Conservation (phyloP, 2,329 filamentous ascomycete genomes). For the Exserohilum rostratum region DNA sequence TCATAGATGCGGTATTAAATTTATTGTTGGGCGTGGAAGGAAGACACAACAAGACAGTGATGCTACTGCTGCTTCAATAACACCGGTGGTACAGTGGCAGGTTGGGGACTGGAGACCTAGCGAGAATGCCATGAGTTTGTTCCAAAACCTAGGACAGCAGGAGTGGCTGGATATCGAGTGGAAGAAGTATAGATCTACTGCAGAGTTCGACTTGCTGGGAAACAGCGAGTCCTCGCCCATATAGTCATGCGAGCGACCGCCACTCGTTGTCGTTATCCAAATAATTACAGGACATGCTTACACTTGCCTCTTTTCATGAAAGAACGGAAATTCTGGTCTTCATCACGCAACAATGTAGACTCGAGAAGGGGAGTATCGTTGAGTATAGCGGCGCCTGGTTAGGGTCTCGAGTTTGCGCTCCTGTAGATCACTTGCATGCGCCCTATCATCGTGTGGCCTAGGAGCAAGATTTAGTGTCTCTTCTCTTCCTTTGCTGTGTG, state of each 20-base stretch:
- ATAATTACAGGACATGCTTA: no score
- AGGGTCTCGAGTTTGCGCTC: no score
- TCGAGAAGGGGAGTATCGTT: no score
- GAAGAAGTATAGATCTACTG: conserved; percentile 5
- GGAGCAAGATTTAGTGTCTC: no score
- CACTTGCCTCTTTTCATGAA: no score
- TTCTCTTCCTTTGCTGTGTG: no score
- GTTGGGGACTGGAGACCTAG: conserved; percentile 20
- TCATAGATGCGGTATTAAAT: conserved; percentile 18
- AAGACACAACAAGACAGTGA: not conserved
- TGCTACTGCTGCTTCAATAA: conserved; percentile 7
- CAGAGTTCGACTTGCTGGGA: conserved; percentile 7
- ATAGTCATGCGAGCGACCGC: not conserved
- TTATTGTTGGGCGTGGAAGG: conserved; percentile 11
- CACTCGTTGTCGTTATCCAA: not conserved
- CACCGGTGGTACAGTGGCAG: conserved; percentile 20
- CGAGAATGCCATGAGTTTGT: conserved; percentile 12
- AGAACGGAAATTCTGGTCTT: no score
- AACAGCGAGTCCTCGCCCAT: conserved; percentile 10
- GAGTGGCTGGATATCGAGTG: conserved; percentile 17
- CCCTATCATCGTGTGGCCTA: no score
- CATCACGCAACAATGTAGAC: no score
- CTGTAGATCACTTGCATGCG: no score
- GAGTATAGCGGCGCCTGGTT: no score
- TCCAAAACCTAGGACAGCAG: conserved; percentile 16